Base-by-base conservation (phyloP, 2,329 filamentous ascomycete genomes). In the Metarhizium anisopliae region DNA sequence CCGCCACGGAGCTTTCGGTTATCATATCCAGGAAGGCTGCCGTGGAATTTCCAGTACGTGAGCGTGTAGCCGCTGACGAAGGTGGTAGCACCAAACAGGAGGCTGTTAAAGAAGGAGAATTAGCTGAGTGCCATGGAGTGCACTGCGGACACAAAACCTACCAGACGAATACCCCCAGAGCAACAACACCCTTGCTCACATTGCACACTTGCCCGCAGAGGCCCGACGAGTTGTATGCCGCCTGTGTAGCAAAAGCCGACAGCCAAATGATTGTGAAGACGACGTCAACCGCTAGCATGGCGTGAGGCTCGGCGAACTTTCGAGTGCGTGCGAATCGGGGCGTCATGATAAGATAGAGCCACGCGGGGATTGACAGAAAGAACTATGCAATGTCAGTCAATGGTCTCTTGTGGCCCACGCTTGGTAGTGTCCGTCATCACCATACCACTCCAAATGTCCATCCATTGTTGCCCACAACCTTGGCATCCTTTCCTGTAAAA, bases 371-470 rank as follows among this genome's bases (percentile, higher is more conserved):
- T 16, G 79, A 79, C 36, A 87, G 70, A 71, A 87, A 86, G 69
- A 81, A 85, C 84, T 87, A 57, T 54, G 6, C 20, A 1, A 35
- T 4, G 45, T 57, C 47, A 49, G 45, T 29, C 10, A 16, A 29
- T 6, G 13, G 2, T 7, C 11, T 49, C 14, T 14, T 29, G 5
- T 18, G 10, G 10, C 10, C 4, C 42, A 43, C 18, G 50, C 11
- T 38, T 5, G 3, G 20, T 13, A 6, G 14, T 14, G 14, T 20
- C 14, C 18, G 30, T 10, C 5, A 10, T 3, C 3, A 51, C 70
- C 81, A 58, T 75, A 86, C 83, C 69, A 85, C 75, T 61, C 74
- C 83, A 60, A 86, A 86, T 0, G 81, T 78, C 83, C 83, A 86
- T 59, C 78, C 82, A 67, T 80, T 80, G 59, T 81, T 76, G 38